A percentile compares a stretch with the other conserved stretches of the same genome.
Conservation (phyloP, 495 filamentous ascomycete genomes). For the Rusavskia elegans region DNA sequence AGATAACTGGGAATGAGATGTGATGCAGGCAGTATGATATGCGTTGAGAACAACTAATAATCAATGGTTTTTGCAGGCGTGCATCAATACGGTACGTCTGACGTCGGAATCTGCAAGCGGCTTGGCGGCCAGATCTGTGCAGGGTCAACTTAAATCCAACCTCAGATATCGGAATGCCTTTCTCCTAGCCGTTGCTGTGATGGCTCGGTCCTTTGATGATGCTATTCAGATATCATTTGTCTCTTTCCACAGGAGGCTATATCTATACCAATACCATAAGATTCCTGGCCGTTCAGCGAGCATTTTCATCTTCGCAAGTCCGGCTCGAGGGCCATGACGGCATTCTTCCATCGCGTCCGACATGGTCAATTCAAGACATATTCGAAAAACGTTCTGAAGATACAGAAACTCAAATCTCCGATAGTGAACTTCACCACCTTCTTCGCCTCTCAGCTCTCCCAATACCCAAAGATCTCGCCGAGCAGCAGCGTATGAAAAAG, state of each 20-base stretch:
- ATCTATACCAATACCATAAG: not conserved
- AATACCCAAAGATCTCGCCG: conserved; percentile 38
- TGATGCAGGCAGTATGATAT: not conserved
- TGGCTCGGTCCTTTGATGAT: not conserved
- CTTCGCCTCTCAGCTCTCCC: conserved; percentile 83
- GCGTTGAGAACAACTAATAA: not conserved
- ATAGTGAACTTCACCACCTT: conserved; percentile 60
- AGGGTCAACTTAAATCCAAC: not conserved
- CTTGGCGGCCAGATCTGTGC: not conserved
- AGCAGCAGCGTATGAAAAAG: conserved; percentile 47
- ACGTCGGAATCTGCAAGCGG: not conserved
- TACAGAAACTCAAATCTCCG: conserved; percentile 22
- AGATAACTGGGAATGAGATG: not conserved
- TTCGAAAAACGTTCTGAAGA: not conserved
- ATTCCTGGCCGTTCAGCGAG: not conserved
- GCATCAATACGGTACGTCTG: not conserved
- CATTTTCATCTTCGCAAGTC: not conserved
- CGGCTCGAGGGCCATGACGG: not conserved
- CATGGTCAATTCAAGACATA: not conserved
- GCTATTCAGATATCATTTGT: too few relatives aligned
- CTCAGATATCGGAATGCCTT: not conserved
- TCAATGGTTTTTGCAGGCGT: not conserved
- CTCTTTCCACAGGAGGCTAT: too few relatives aligned
- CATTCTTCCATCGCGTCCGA: not conserved
- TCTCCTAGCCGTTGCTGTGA: not conserved